These are phyloP conservation scores for Royoungia palumana DNA, from an alignment of 768 basidiomycete species.

Conservation along the genomic window DNA sequence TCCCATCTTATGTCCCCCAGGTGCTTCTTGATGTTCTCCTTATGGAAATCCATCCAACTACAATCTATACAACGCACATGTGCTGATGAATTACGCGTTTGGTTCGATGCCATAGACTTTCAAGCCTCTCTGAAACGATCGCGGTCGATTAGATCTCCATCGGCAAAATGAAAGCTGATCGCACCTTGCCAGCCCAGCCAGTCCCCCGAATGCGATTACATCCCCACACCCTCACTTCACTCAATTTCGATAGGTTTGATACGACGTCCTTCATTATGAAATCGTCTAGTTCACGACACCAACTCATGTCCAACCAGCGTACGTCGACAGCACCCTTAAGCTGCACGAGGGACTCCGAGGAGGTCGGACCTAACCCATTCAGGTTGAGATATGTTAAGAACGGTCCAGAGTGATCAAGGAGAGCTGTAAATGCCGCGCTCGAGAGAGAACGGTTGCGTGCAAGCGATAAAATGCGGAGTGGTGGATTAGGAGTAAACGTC, in stretches of 20 bases:
- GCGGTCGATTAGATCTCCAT: not conserved
- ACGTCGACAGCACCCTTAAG: conserved; percentile 40
- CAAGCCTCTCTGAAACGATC: conserved; percentile 19
- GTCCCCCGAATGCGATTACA: conserved; percentile 47
- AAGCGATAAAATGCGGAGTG: conserved; percentile 53
- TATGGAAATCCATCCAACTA: not conserved
- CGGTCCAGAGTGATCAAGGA: conserved; percentile 66
- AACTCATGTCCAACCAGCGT: conserved; percentile 72
- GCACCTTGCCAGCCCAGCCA: conserved; percentile 45
- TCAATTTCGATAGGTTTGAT: conserved; percentile 39
- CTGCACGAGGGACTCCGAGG: conserved; percentile 43
- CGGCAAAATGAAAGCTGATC: conserved; percentile 2
- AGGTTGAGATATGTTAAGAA: conserved; percentile 61
- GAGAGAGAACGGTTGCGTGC: conserved; percentile 59
- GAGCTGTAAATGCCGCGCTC: conserved; percentile 50
- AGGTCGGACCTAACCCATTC: conserved; percentile 71
- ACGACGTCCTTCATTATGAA: conserved; percentile 73
- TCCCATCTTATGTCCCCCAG: too few relatives aligned
- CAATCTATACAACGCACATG: too few relatives aligned
- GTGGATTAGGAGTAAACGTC: conserved; percentile 35
- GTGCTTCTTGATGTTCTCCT: too few relatives aligned
- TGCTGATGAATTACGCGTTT: conserved; percentile 23
- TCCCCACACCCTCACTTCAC: conserved; percentile 52
- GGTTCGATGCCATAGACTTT: conserved; percentile 40
- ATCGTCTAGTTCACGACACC: conserved; percentile 81